Evolutionary conservation across 1,284 basidiomycete genomes (phyloP), one percentile per base, ranked within the genome.

Genomic region (Rhodotorula sp.): DNA sequence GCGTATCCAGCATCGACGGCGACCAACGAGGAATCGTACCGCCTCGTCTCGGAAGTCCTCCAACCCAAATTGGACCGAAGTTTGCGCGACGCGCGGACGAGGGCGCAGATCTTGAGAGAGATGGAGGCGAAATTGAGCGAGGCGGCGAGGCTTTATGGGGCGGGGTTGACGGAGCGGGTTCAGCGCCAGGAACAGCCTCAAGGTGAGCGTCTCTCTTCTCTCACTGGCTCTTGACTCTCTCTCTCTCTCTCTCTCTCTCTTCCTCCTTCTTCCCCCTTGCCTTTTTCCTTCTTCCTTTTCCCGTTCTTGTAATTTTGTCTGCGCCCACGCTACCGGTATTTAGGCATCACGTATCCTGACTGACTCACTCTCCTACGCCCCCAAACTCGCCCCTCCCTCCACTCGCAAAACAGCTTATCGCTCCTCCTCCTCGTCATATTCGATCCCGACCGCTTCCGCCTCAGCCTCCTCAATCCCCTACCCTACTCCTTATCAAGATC

Each of bases 131-230:
- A 78, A 58, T 39, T 78, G 58, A 56, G 67, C 0, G 73, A 76
- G 61, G 76, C 78, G 58, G 73, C 75, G 26, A 67, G 75, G 58
- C n/a, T 78, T 43, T 78, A 78, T 64, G 73, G 76, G 6, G 70
- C 70, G 5, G 73, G 73, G 1, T 56, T 78, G 60, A 62, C 73
- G 5, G 78, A 78, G 26, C 20, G 67, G 7, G 59, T 39, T 52
- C 51, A 23, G 54, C 47, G 47, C 2, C 26, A 18, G 26, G 14
- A 56, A 3, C 14, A 26, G 54, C 12, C 26, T 12, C 54, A 56
- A 56, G 54, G 54, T 56, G 65, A 66, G 49, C 58, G 6, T 3
- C 0, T 14, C 49, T 23, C 8, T 21, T 26, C 21, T 26, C 21
- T 56, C 31, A 6, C 18, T 31, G n/a, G 16, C 31, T 49, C 46